Conservation (phyloP, 2,329 filamentous ascomycete genomes). For the Teratosphaeria viscida region DNA sequence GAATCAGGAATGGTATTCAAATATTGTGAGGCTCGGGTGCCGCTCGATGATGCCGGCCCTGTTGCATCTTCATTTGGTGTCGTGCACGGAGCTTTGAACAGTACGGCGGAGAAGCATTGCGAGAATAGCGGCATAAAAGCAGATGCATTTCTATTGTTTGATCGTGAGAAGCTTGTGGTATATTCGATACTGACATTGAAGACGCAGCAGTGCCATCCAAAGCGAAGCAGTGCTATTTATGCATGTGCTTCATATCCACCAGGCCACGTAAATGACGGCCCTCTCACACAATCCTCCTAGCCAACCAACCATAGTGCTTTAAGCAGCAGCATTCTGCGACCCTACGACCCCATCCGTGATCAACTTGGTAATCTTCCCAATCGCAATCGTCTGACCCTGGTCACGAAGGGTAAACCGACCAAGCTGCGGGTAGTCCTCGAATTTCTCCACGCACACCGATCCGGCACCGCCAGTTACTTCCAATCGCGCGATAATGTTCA, state of each 20-base stretch:
- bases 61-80: too few species aligned
- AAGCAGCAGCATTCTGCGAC: conserved; percentile 11
- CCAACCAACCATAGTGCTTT: not conserved
- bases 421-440: conserved; percentile 92
- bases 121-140: too few species aligned
- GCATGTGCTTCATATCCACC: not conserved
- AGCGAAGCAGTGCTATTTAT: not conserved
- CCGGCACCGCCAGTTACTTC: conserved; percentile 78
- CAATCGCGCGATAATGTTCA: conserved; percentile 84
- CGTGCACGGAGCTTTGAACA: too few species aligned
- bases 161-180: too few species aligned
- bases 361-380: conserved; percentile 97
- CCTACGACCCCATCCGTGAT: conserved; percentile 35
- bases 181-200: not conserved
- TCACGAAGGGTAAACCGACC: conserved; percentile 79
- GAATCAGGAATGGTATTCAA: too few species aligned
- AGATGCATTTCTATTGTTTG: too few species aligned
- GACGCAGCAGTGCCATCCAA: not conserved
- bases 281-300: not conserved
- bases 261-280: not conserved
- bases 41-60: too few species aligned
- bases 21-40: too few species aligned
- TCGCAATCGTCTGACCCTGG: conserved; percentile 96
- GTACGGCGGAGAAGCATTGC: too few species aligned
- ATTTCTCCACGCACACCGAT: conserved; percentile 83